These are phyloP conservation scores for Persicaria tinctoria DNA, from an alignment of 148 eudicot genomes.

Conservation along the genomic window DNA sequence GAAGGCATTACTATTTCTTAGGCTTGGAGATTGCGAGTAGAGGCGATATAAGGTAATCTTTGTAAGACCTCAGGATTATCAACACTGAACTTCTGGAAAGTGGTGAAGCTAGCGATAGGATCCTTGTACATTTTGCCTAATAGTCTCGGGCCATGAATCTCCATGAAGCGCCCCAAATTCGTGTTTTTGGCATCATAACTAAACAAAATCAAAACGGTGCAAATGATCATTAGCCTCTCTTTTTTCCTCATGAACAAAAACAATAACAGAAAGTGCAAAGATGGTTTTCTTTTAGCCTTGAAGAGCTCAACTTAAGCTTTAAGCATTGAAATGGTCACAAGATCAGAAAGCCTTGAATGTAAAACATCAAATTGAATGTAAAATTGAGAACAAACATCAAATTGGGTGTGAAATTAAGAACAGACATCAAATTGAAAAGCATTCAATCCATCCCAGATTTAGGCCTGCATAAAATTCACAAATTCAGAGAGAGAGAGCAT, in stretches of 20 bases:
- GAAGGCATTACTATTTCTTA: background rate
- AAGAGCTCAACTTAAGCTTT: too few species aligned
- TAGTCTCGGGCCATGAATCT: constrained; percentile 61
- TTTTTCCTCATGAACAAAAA: background rate
- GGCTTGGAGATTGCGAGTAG: background rate
- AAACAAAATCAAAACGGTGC: background rate
- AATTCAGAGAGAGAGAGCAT: constrained; percentile 13
- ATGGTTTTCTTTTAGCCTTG: too few species aligned
- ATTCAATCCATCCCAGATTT: too few species aligned
- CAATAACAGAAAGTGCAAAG: too few species aligned
- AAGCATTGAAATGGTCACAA: too few species aligned
- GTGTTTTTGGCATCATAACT: constrained; percentile 49
- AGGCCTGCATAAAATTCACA: too few species aligned
- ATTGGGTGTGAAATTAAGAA: background rate
- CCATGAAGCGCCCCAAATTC: constrained; percentile 81
- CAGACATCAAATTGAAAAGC: background rate
- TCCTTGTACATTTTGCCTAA: constrained; percentile 65
- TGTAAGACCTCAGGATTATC: constrained; percentile 60
- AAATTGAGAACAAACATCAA: background rate
- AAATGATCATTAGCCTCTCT: background rate
- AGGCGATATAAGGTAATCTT: background rate
- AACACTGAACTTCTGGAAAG: constrained; percentile 54
- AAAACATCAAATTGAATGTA: background rate
- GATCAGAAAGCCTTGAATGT: too few species aligned
- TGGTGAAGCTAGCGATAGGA: constrained; percentile 63